Base-by-base conservation (phyloP, 2,329 filamentous ascomycete genomes). In the Colletotrichum agaves region DNA sequence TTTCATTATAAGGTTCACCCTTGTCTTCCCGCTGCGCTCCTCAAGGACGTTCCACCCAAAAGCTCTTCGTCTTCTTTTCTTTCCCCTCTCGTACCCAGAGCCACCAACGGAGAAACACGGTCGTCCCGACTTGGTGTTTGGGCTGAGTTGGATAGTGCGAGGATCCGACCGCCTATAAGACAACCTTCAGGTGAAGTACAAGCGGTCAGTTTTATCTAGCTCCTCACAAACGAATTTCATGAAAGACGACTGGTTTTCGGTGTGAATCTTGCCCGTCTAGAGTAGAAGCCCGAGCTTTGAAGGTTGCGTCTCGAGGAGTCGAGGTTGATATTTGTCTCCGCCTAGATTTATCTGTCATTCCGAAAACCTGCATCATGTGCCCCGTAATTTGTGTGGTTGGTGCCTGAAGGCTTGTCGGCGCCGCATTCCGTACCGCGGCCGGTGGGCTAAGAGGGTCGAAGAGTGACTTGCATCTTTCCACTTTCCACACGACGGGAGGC, bases 391-490 rank as follows among this genome's bases (percentile, higher is more conserved):
- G 63, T n/a, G n/a, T n/a, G n/a, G n/a, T 27, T 27, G 50, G 12
- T 23, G 33, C 61, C 15, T n/a, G 17, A n/a, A 59, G 31, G 46
- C 33, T 44, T 59, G 41, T 49, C 23, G 39, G 31, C 8, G 47
- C 61, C 19, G 65, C 53, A 55, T 64, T 53, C 46, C 19, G 47
- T 52, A 37, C 53, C 46, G 47, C 35, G 47, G 53, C 39, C 57
- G n/a, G 61, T 59, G 65, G 65, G 46, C 47, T 67, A 31, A 13
- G 53, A 67, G 60, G 64, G 52, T 67, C 21, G 50, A n/a, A 19
- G 47, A 55, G 65, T 68, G 65, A 68, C 65, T 68, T 65, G 65
- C 65, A 68, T 68, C 55, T 60, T 65, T 53, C 64, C 64, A 55
- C 64, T 58, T 63, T 12, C 64, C 64, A 67, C 44, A 49, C 33